Evolutionary conservation across 78 protist species (phyloP).

Genomic region (Chrysochromulina parva): DNA sequence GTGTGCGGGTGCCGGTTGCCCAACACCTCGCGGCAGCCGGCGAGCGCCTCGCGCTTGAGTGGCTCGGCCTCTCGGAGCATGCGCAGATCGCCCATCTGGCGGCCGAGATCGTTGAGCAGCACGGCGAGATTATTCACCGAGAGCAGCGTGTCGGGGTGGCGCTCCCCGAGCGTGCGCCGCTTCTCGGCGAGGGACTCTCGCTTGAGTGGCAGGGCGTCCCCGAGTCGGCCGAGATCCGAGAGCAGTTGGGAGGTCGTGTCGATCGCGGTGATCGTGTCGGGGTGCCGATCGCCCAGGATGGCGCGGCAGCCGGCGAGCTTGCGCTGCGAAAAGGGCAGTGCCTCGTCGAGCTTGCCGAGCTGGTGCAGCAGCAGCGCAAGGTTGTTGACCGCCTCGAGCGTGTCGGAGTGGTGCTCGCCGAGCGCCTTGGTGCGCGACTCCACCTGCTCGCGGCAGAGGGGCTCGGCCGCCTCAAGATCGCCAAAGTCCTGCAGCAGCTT

Average conservation of each 20-base stretch:
- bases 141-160: conserved; percentile 15
- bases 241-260: conserved; percentile 21
- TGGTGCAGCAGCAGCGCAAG: conserved; percentile 2
- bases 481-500: neutral
- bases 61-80: conserved; percentile 26
- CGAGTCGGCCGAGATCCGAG: neutral
- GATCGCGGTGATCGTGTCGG: conserved; percentile 12
- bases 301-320: neutral
- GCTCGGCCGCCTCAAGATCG: neutral
- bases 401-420: neutral
- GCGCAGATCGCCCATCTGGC: neutral
- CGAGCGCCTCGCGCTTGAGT: conserved; percentile 10
- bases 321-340: neutral
- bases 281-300: neutral
- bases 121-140: conserved; percentile 5
- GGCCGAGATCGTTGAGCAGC: conserved; percentile 11
- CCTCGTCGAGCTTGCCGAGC: conserved; percentile 17
- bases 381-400: conserved; percentile 4
- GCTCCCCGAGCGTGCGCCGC: neutral
- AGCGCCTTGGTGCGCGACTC: neutral
- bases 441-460: neutral
- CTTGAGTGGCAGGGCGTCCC: neutral
- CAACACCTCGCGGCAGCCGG: neutral
- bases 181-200: neutral
- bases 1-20: conserved; percentile 29